Conservation (phyloP, 805 yeast genomes). For the Ogataea zsoltii region DNA sequence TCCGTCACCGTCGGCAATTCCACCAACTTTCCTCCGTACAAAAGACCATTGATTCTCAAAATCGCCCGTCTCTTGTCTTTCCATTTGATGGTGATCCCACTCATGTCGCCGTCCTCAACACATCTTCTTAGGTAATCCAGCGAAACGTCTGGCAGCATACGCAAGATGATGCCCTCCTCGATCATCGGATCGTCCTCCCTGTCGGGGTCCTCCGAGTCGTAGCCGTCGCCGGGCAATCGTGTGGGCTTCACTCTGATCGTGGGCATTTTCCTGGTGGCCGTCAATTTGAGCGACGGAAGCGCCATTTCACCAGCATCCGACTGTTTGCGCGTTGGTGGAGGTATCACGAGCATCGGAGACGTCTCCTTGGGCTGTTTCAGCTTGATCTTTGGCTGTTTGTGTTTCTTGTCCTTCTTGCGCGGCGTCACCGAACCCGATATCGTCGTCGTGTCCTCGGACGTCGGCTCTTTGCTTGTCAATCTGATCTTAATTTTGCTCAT, state of each 20-base stretch:
- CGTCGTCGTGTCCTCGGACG: neutral
- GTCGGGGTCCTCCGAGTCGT: constrained; percentile 96
- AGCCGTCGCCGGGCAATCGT: constrained; percentile 89
- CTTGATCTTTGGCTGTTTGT: constrained; percentile 30
- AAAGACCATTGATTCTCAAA: constrained; percentile 63
- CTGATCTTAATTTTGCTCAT: constrained; percentile 30
- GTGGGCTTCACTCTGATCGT: constrained; percentile 56
- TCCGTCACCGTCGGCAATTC: constrained; percentile 89
- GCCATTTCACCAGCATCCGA: constrained; percentile 5
- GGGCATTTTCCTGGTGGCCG: constrained; percentile 42
- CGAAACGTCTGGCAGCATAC: constrained; percentile 70
- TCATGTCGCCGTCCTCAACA: constrained; percentile 71
- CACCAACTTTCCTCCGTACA: constrained; percentile 82
- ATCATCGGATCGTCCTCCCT: constrained; percentile 90
- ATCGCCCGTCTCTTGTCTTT: constrained; percentile 79
- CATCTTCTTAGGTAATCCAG: constrained; percentile 74
- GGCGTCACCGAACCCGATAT: neutral
- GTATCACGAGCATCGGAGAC: constrained; percentile 11
- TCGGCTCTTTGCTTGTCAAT: constrained; percentile 15
- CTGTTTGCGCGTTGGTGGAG: constrained; percentile 3
- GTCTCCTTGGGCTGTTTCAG: constrained; percentile 26
- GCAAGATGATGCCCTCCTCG: constrained; percentile 80
- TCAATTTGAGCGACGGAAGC: constrained; percentile 33
- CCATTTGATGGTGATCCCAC: constrained; percentile 77
- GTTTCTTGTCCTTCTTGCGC: constrained; percentile 10